A percentile compares a stretch with the other conserved stretches of the same genome.
Conservation (phyloP, 352 stramenopile genomes). For the Achlya hypogyna region DNA sequence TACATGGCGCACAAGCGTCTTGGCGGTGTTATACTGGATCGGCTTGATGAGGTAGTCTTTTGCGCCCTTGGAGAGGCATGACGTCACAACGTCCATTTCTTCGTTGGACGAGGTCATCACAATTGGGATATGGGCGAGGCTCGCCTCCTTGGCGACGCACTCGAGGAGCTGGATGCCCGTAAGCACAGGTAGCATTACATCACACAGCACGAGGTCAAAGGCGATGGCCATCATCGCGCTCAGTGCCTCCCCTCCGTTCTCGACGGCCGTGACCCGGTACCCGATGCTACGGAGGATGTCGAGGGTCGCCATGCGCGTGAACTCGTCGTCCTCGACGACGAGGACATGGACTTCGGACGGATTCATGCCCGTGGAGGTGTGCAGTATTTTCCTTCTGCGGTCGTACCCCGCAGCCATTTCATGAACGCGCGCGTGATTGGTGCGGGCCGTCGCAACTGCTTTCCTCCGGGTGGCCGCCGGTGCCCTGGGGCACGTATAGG, state of each 20-base stretch:
- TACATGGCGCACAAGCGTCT: constrained; percentile 83
- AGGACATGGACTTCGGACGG: constrained; percentile 82
- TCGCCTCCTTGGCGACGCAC: constrained; percentile 57
- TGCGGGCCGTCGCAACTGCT: neutral
- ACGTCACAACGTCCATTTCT: constrained; percentile 86
- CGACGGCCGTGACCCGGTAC: constrained; percentile 75
- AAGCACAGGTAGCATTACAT: constrained; percentile 86
- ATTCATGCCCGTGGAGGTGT: constrained; percentile 46
- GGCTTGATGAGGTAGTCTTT: constrained; percentile 89
- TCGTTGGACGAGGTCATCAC: constrained; percentile 88
- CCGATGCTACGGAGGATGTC: constrained; percentile 84
- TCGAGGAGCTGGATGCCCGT: constrained; percentile 83
- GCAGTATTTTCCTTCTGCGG: no score
- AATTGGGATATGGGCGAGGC: constrained; percentile 74
- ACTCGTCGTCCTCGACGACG: constrained; percentile 85
- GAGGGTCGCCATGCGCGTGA: constrained; percentile 82
- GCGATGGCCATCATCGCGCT: constrained; percentile 62
- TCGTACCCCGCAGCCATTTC: constrained; percentile 2
- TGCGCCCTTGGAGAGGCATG: constrained; percentile 77
- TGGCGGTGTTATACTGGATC: constrained; percentile 84
- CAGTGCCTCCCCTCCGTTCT: constrained; percentile 71
- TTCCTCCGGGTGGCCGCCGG: neutral
- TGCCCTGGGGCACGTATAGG: neutral
- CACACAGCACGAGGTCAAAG: constrained; percentile 83
- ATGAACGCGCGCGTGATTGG: neutral